Base-by-base conservation (phyloP, 257 asterid genomes). In the Scutellaria galericulata region DNA sequence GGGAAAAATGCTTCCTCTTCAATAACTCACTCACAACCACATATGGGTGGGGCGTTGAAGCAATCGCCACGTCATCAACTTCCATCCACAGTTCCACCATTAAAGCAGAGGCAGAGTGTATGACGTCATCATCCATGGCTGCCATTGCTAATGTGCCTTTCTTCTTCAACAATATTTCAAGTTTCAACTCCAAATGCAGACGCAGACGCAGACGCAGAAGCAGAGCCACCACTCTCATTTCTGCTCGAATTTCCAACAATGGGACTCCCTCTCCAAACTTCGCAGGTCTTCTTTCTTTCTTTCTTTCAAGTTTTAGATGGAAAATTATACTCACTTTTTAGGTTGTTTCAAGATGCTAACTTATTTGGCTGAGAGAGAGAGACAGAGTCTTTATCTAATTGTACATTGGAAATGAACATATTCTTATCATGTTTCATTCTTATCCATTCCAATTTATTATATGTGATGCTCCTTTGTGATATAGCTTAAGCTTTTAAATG, bases 21-120 rank as follows among this genome's bases (percentile, higher is more conserved):
- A 24, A 24, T 24, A 24, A 24, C 27, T 24, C 27, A 24, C 27
- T 24, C 27, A 24, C 27, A 24, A 24, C 82, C 82, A 77, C 79
- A 78, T 22, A 58, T 31, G 56, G 83, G 46, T 37, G 47, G 70
- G 22, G 73, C 62, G 80, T 56, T 66, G 40, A 62, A 77, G 35
- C 22, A 14, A 20, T 66, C 64, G 11, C 85, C 83, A 83, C 85
- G 79, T 80, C 83, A 20, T 55, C 80, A 64, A 46, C 83, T 69
- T 5, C 41, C 18, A 2, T 41, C 31, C 12, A 24, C 27, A 24
- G 27, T 24, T 24, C 0, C 27, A 24, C 27, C 27, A 15, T 7
- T 55, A 14, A 8, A 15, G 27, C 12, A 7, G 35, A 7, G 7
- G 2, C 8, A 56, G 42, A 3, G 64, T 3, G 64, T 1, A 44